A percentile compares a stretch with the other conserved stretches of the same genome.
Evolutionary conservation across 768 basidiomycete genomes (phyloP).

Genomic region (Termitomyces bulborhizus): DNA sequence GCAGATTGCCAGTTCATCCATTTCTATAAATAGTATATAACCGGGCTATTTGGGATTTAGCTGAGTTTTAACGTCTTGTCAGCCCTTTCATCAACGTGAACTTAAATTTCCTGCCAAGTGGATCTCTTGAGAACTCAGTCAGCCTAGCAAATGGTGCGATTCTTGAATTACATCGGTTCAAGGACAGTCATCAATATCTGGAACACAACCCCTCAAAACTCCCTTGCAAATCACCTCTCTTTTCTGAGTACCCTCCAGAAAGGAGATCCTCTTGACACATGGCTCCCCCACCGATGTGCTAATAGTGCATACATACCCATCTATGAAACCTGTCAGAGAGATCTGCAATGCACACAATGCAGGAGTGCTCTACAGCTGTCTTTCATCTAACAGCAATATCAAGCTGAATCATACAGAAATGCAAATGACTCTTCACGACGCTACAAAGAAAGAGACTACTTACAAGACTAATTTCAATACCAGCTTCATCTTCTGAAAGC

Average conservation of each 20-base stretch:
- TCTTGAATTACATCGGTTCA: background rate
- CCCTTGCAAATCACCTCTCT: too few species aligned
- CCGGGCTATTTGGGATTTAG: background rate
- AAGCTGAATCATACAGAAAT: constrained; percentile 16
- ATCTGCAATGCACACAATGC: too few species aligned
- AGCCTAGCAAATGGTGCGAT: background rate
- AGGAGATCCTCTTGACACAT: too few species aligned
- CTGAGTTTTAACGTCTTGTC: background rate
- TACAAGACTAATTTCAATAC: constrained; percentile 37
- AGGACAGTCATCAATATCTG: too few species aligned
- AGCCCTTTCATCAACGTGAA: background rate
- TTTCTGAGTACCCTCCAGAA: too few species aligned
- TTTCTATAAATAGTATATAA: background rate
- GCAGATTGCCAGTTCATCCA: too few species aligned
- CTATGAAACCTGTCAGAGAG: too few species aligned
- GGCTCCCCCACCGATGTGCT: too few species aligned
- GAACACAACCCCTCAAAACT: too few species aligned
- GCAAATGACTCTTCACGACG: constrained; percentile 1
- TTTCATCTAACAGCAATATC: too few species aligned
- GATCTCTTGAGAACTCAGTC: background rate
- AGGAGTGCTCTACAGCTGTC: too few species aligned
- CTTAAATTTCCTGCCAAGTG: background rate
- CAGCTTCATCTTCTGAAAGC: constrained; percentile 25
- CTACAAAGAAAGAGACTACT: constrained; percentile 8
- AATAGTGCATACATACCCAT: too few species aligned